Evolutionary conservation across 1,284 basidiomycete genomes (phyloP).

Genomic region (Bondarzewia mesenterica): DNA sequence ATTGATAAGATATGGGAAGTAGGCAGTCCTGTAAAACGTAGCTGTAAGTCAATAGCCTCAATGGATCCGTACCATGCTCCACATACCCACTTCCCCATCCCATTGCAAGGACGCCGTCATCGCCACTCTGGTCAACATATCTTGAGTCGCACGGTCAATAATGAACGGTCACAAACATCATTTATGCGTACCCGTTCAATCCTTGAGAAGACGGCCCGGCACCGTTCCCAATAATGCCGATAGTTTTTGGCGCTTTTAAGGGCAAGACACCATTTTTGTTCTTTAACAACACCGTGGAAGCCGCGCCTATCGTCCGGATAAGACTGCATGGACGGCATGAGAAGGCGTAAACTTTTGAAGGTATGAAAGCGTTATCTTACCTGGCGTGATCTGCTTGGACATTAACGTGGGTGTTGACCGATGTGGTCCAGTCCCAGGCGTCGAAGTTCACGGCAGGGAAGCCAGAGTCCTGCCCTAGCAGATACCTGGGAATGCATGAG

Average conservation of each 20-base stretch:
- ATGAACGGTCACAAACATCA: slow-evolving; percentile 5
- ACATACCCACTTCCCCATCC: slow-evolving; percentile 52
- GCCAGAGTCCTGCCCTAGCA: slow-evolving; percentile 50
- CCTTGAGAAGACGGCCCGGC: slow-evolving; percentile 50
- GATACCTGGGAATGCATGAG: slow-evolving; percentile 30
- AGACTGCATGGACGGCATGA: slow-evolving; percentile 26
- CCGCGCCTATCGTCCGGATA: slow-evolving; percentile 60
- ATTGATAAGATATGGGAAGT: slow-evolving; percentile 24
- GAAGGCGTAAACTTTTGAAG: background rate
- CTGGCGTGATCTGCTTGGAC: slow-evolving; percentile 59
- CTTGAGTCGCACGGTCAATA: slow-evolving; percentile 21
- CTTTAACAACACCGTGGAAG: slow-evolving; percentile 70
- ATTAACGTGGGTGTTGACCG: slow-evolving; percentile 45
- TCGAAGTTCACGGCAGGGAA: slow-evolving; percentile 41
- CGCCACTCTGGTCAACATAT: slow-evolving; percentile 16
- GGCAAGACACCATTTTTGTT: slow-evolving; percentile 54
- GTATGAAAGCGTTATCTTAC: slow-evolving; percentile 22
- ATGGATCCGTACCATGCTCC: no score
- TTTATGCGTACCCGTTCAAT: slow-evolving; percentile 42
- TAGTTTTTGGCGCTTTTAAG: slow-evolving; percentile 39
- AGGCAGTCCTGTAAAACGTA: slow-evolving; percentile 18
- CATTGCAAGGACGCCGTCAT: slow-evolving; percentile 36
- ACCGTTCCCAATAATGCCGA: slow-evolving; percentile 58
- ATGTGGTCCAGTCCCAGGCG: slow-evolving; percentile 25
- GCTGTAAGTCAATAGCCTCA: no score